Evolutionary conservation across 1,139 yeast species (phyloP).

Genomic region (Geotrichum australiense): DNA sequence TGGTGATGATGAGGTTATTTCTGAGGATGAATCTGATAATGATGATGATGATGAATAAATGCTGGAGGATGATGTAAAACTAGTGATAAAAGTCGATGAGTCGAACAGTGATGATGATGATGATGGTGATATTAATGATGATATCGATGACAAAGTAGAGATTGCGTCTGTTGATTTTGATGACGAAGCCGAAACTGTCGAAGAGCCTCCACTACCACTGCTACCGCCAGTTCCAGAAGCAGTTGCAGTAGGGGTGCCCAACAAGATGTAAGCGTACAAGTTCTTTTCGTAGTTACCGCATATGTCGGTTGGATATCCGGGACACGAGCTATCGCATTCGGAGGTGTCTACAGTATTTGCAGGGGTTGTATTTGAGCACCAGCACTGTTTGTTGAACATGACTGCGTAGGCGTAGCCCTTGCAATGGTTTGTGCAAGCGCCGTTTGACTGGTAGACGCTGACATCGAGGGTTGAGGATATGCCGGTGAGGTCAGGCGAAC

Average conservation of each 20-base stretch:
- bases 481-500: constrained; percentile 45
- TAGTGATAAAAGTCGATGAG: constrained; percentile 21
- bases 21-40: constrained; percentile 2
- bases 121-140: not conserved
- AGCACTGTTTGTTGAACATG: constrained; percentile 46
- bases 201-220: too few relatives aligned
- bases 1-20: constrained; percentile 6
- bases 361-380: constrained; percentile 55
- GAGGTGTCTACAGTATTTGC: constrained; percentile 27
- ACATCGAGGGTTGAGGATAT: constrained; percentile 25
- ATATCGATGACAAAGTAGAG: constrained; percentile 27
- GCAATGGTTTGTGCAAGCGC: constrained; percentile 48
- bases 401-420: constrained; percentile 49
- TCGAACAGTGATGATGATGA: constrained; percentile 22
- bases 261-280: constrained; percentile 40
- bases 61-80: not conserved
- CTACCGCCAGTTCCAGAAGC: too few relatives aligned
- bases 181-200: constrained; percentile 9
- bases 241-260: constrained; percentile 35
- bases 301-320: constrained; percentile 43
- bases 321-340: constrained; percentile 47
- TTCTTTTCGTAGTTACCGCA: constrained; percentile 40
- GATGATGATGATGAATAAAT: not conserved
- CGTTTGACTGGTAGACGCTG: constrained; percentile 45
- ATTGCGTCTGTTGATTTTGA: constrained; percentile 23